Base-by-base conservation (phyloP, 139 green algal genomes). In the Auxenochlorella protothecoides region DNA sequence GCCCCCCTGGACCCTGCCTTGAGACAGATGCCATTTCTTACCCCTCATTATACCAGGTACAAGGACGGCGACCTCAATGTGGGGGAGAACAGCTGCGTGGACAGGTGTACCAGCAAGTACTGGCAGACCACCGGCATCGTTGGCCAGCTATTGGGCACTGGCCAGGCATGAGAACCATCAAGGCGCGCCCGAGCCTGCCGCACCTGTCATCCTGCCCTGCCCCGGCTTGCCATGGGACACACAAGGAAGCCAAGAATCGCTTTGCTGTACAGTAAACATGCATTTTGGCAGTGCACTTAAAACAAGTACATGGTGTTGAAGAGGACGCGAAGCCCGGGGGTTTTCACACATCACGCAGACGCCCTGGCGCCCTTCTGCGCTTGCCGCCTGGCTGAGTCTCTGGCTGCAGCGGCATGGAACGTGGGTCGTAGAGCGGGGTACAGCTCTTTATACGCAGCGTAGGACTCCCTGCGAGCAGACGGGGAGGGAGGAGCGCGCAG, bases 31-130 rank as follows among this genome's bases (percentile, higher is more conserved):
- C 8, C 66, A 63, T 54, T 54, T 11, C 44, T 54, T 14, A 52
- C 14, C 13, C 53, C 53, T 6, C 66, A 60, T n/a, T 61, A 6
- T 14, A 67, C 64, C 86, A 97, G 92, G 56, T 96, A 93, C 79
- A 98, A 97, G 78, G 94, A 98, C 11, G 89, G 86, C 4, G 84
- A 93, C 3, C 78, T 98, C 2, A 97, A 89, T 76, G 86, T 98
- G 5, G 93, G 93, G 6, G 93, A 98, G 83, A 98, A 90, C 76
- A 92, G 83, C 78, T 98, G 93, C 78, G 81, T 98, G 4, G 93
- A 98, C 75, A 77, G 93, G 15, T 98, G 93, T 70, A 82, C 87
- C 16, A 81, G 88, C 9, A 98, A 98, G 78, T 98, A 98, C 80
- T 98, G 93, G 93, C 91, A 98, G 89, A 73, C 79, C 5, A 88